These are phyloP conservation scores for Thelephora terrestris DNA, from an alignment of 1,284 basidiomycete species.

Conservation along the genomic window DNA sequence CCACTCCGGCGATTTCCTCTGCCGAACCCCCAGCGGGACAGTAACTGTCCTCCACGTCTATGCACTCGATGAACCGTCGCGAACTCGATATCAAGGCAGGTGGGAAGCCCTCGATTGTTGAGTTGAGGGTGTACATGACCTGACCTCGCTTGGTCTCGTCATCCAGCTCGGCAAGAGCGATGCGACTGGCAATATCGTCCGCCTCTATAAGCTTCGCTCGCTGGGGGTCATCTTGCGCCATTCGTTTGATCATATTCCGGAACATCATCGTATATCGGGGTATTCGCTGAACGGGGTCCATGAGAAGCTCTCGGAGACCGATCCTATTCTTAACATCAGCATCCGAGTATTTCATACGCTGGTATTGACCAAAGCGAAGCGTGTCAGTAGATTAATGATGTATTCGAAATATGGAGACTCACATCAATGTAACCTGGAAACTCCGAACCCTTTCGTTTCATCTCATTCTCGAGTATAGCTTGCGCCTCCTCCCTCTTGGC, in stretches of 20 bases:
- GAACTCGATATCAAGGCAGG: constrained; percentile 79
- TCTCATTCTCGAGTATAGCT: constrained; percentile 76
- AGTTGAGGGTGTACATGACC: constrained; percentile 78
- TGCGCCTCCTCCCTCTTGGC: constrained; percentile 92
- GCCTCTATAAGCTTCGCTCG: constrained; percentile 80
- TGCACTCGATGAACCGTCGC: constrained; percentile 83
- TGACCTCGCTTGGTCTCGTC: constrained; percentile 86
- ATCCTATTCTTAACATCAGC: constrained; percentile 77
- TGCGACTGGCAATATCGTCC: constrained; percentile 79
- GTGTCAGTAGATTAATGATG: background rate
- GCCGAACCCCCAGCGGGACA: constrained; percentile 1
- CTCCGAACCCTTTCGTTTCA: constrained; percentile 63
- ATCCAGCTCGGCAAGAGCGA: constrained; percentile 89
- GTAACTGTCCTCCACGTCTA: constrained; percentile 79
- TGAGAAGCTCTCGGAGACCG: constrained; percentile 88
- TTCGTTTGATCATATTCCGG: constrained; percentile 82
- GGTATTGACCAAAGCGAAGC: constrained; percentile 7
- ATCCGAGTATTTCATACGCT: constrained; percentile 86
- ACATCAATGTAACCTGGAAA: constrained; percentile 85
- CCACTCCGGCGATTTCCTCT: background rate
- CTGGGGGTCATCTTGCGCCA: constrained; percentile 70
- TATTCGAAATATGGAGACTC: constrained; percentile 20
- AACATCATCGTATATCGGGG: constrained; percentile 93
- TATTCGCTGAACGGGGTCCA: constrained; percentile 99
- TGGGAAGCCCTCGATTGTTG: constrained; percentile 88